Percentiles rank a stretch among this genome's conserved stretches.
phyloP scores from a whole-genome alignment of 169 alveolate genomes.

The Eimeria necatrix region DNA sequence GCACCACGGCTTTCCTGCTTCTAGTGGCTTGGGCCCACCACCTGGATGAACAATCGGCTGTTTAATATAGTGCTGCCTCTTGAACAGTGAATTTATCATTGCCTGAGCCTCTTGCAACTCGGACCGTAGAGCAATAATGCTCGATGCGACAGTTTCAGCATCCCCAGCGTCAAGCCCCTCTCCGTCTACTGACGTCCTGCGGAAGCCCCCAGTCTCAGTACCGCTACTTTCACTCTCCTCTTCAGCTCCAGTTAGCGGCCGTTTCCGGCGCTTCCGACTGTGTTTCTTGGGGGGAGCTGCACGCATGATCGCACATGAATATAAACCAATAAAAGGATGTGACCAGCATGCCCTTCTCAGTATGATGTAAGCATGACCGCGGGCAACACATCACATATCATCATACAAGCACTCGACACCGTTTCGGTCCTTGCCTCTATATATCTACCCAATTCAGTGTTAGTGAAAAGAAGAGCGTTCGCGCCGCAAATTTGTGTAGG shows the following conservation, averaged over 20 bases:
- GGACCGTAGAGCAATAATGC: constrained; percentile 41
- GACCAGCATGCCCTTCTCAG: too few species aligned
- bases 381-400: too few species aligned
- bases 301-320: not conserved
- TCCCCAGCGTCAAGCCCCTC: constrained; percentile 22
- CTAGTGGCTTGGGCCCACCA: constrained; percentile 59
- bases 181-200: not conserved
- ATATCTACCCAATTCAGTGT: too few species aligned
- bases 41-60: constrained; percentile 57
- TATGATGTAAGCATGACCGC: too few species aligned
- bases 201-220: not conserved
- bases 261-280: constrained; percentile 12
- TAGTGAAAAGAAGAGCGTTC: too few species aligned
- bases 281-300: constrained; percentile 53
- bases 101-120: constrained; percentile 63
- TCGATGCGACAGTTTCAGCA: constrained; percentile 29
- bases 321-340: not conserved
- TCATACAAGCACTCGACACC: too few species aligned
- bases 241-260: not conserved
- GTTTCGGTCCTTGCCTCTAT: too few species aligned
- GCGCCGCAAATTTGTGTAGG: too few species aligned
- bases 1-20: constrained; percentile 71
- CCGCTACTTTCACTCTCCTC: constrained; percentile 37
- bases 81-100: constrained; percentile 14
- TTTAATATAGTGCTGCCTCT: constrained; percentile 41